These are phyloP conservation scores for Aspergillus udagawae DNA, from an alignment of 2,329 filamentous ascomycete genomes.

Conservation along the genomic window DNA sequence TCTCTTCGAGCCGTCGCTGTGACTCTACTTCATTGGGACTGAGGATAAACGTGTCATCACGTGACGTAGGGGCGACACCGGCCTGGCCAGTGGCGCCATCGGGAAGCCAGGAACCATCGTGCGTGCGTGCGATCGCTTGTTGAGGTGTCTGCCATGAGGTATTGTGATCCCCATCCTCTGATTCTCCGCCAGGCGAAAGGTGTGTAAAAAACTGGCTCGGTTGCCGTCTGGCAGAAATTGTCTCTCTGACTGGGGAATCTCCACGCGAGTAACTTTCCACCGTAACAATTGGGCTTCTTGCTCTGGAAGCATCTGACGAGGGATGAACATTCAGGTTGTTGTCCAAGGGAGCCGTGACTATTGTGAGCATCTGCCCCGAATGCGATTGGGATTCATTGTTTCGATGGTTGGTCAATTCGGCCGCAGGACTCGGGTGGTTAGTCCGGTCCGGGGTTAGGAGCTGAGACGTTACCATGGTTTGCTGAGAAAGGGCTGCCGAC, in stretches of 20 bases:
- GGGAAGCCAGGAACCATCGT: slow-evolving; percentile 46
- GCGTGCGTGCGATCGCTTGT: slow-evolving; percentile 30
- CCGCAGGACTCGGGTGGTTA: slow-evolving; percentile 26
- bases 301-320: slow-evolving; percentile 20
- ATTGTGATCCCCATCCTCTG: slow-evolving; percentile 22
- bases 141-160: slow-evolving; percentile 18
- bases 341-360: slow-evolving; percentile 22
- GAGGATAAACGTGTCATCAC: slow-evolving; percentile 42
- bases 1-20: slow-evolving; percentile 45
- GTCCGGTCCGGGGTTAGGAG: slow-evolving; percentile 32
- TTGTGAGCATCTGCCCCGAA: slow-evolving; percentile 19
- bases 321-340: slow-evolving; percentile 21
- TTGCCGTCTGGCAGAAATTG: slow-evolving; percentile 19
- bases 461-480: slow-evolving; percentile 21
- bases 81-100: slow-evolving; percentile 37
- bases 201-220: slow-evolving; percentile 33
- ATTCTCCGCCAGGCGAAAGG: slow-evolving; percentile 32
- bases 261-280: slow-evolving; percentile 41
- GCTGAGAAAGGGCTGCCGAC: slow-evolving; percentile 12
- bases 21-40: slow-evolving; percentile 50
- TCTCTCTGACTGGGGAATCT: slow-evolving; percentile 39
- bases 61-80: slow-evolving; percentile 46
- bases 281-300: slow-evolving; percentile 43
- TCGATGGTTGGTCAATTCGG: slow-evolving; percentile 17
- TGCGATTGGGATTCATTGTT: slow-evolving; percentile 12